Base-by-base conservation (phyloP, 2,329 filamentous ascomycete genomes). In the Diaporthe sp. region DNA sequence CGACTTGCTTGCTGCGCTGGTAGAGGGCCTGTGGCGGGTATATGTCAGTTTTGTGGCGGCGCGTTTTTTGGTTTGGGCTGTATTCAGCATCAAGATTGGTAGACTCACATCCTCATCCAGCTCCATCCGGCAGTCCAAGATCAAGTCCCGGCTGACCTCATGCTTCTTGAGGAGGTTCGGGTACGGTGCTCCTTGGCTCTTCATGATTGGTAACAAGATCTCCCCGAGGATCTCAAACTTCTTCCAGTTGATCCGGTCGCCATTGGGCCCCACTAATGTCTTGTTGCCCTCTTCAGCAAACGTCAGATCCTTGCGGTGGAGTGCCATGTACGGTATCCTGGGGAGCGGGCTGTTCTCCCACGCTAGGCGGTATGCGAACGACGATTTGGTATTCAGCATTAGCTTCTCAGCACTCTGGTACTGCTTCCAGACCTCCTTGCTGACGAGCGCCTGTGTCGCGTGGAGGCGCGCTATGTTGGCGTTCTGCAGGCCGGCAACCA, bases 211-310 rank as follows among this genome's bases (percentile, higher is more conserved):
- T 75, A 98, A 87, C 71, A 98, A 89, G 7, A 98, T 94, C 79
- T 98, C 96, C 9, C 96, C 96, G 84, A 98, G 92, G 42, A 99
- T 93, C 83, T 98, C 96, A 80, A 98, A 99, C 82, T 99, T 99
- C 84, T 93, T 95, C 97, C 97, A 99, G 82, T 98, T 98, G 82
- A 99, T 94, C 69, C 94, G 89, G 77, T 95, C 91, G 77, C 88
- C 91, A 75, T 91, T 89, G 2, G 90, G 88, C 10, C 94, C 95
- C 2, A 98, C 87, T 82, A 98, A 96, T 0, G 97, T 98, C 80
- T 91, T 91, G 83, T 97, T 98, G 45, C 96, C 97, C 83, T 98
- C 94, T 80, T 97, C 95, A 0, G 97, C 96, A 17, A 94, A 95
- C 2, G 98, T 95, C 33, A 99, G 88, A 84, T 99, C 97, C 77